Base-by-base conservation (phyloP, 176 grass and related monocot genomes). In the Oryza rufipogon region DNA sequence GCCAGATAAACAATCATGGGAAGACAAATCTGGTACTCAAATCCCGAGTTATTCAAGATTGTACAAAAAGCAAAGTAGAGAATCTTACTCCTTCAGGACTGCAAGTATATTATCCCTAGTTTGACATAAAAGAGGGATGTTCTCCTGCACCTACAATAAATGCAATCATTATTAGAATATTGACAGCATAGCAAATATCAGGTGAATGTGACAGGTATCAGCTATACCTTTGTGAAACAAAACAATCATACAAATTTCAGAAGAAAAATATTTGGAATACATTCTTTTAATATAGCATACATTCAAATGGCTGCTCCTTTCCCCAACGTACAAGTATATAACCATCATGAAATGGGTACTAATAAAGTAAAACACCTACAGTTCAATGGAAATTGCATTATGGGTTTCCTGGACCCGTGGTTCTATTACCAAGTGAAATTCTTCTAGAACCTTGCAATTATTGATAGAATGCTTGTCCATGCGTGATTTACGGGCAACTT, bases 101-200 rank as follows among this genome's bases (percentile, higher is more conserved):
- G 82, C 51, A 54, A 77, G 38, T 77, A 95, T 90, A 87, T 92
- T 95, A 70, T 95, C 93, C 83, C 90, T 77, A 69, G 90, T 95
- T 80, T 92, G 83, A 71, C 88, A 86, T 66, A 95, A 71, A 68
- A 95, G 82, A 78, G 78, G 34, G 44, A 95, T 64, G 77, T 95
- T 95, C 42, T 95, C 93, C 63, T 95, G 90, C 68, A 95, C 74
- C 93, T 92, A 71, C 82, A 77, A 74, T 84, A 76, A 68, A 77
- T 32, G 22, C 3, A 66, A 56, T 49, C 7, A 36, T 63, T 67
- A 80, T 71, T 25, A 28, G 14, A 80, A 80, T 38, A 64, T 51
- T 39, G 30, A 6, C 10, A 77, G 25, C 4, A 46, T 33, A 32
- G 52, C 3, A 70, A 77, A 64, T 66, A 72, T 82, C 28, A 64